A percentile compares a stretch with the other conserved stretches of the same genome.
These are phyloP conservation scores for Penicillium alfredii DNA, from an alignment of 495 filamentous ascomycete species.

Conservation along the genomic window DNA sequence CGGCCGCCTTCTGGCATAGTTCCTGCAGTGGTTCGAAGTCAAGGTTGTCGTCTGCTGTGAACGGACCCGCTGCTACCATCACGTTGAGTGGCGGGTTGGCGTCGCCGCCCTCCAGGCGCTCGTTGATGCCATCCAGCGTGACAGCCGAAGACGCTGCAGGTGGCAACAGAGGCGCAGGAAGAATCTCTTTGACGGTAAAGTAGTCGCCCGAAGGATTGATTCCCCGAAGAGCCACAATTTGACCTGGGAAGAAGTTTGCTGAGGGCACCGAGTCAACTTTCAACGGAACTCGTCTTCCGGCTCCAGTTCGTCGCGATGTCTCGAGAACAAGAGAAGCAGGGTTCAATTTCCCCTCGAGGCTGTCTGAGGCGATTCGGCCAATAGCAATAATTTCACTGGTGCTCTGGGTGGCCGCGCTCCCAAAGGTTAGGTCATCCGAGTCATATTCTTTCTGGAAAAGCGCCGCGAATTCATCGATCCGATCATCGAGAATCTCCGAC, in stretches of 20 bases:
- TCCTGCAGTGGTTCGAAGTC: slow-evolving; percentile 80
- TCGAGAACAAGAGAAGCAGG: slow-evolving; percentile 78
- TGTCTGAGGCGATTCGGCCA: slow-evolving; percentile 84
- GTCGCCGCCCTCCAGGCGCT: slow-evolving; percentile 53
- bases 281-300: slow-evolving; percentile 72
- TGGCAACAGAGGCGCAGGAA: slow-evolving; percentile 66
- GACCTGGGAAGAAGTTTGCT: slow-evolving; percentile 88
- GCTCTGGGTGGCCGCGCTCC: slow-evolving; percentile 75
- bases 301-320: slow-evolving; percentile 77
- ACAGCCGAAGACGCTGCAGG: slow-evolving; percentile 57
- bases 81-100: slow-evolving; percentile 63
- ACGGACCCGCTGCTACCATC: slow-evolving; percentile 77
- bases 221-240: slow-evolving; percentile 82
- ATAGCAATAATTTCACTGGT: slow-evolving; percentile 85
- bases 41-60: slow-evolving; percentile 85
- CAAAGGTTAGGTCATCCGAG: slow-evolving; percentile 76
- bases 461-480: slow-evolving; percentile 79
- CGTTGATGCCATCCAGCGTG: slow-evolving; percentile 56
- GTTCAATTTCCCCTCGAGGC: slow-evolving; percentile 76
- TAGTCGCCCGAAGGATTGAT: slow-evolving; percentile 81
- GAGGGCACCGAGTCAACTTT: slow-evolving; percentile 61
- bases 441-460: slow-evolving; percentile 68
- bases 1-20: slow-evolving; percentile 69
- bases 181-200: slow-evolving; percentile 72
- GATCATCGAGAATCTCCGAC: slow-evolving; percentile 87